These are phyloP conservation scores for Poterioochromonas sp. DNA, from an alignment of 352 stramenopile genomes.

Conservation along the genomic window DNA sequence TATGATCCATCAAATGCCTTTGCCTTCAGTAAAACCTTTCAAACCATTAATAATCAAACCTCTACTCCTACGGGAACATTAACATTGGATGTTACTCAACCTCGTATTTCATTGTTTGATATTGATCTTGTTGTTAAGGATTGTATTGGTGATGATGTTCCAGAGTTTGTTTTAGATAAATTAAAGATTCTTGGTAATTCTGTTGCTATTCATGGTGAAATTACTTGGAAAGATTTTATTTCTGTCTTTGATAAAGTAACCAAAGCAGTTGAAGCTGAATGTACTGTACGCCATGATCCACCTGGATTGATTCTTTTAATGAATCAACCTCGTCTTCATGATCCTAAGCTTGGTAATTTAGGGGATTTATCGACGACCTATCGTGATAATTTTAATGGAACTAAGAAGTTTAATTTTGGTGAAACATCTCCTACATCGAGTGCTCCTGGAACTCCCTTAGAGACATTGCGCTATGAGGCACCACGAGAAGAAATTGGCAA, in stretches of 20 bases:
- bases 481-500: background rate
- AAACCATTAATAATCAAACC: too few relatives aligned
- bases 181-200: background rate
- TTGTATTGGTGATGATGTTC: background rate
- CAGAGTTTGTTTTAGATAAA: conserved; percentile 24
- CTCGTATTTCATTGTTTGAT: too few relatives aligned
- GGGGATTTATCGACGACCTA: background rate
- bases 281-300: background rate
- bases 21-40: too few relatives aligned
- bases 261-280: background rate
- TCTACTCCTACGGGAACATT: too few relatives aligned
- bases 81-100: too few relatives aligned
- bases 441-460: too few relatives aligned
- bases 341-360: background rate
- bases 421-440: too few relatives aligned
- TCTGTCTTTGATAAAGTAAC: background rate
- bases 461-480: too few relatives aligned
- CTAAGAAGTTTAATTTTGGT: background rate
- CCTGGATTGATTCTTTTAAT: background rate
- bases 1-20: too few relatives aligned
- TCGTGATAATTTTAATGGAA: background rate
- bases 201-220: background rate
- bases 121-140: background rate
- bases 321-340: background rate
- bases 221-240: conserved; percentile 9